Evolutionary conservation across 1,284 basidiomycete species (phyloP), one percentile per base, ranked within the genome.

Genomic region (Heliocybe sulcata): DNA sequence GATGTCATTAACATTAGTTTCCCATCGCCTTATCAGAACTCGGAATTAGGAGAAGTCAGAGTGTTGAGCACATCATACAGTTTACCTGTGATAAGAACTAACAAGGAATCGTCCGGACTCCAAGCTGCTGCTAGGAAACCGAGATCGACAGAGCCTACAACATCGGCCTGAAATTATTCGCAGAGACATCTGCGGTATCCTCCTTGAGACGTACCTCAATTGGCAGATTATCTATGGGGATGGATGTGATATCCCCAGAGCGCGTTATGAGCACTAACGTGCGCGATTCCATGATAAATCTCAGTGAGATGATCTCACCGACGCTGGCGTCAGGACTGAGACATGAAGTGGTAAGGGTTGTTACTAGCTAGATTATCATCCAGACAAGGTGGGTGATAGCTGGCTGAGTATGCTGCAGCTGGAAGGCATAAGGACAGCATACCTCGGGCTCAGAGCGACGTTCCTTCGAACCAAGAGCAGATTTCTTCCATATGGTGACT

Each of bases 1-100:
- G 86, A 81, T 1, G 92, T 93, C 90, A 98, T 94, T 52, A 95
- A 74, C 38, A 98, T 81, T 6, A 98, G 74, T 63, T 92, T 92
- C 57, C 84, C 80, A 58, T 89, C 86, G 53, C 82, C 89, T 91
- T 33, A 31, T n/a, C n/a, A 29, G 29, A 23, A 19, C 20, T 14
- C 27, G 19, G 47, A 11, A 53, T 29, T 54, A 10, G 54, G 26
- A 22, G 1, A 29, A 16, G 45, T 45, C 31, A 45, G 35, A 16
- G 20, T 10, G 19, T 25, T 25, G n/a, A 45, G 29, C 31, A 10
- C 42, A 11, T 3, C 16, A 6, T 38, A 55, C 42, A n/a, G 58
- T 73, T 52, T 56, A 87, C 92, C 88, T 49, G 90, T 94, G 9
- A 90, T 76, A 19, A 98, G 74, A 1, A 84, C 83, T 2, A 98